phyloP scores from a whole-genome alignment of 441 rosid genomes.

The Euphorbia schlechtendalii region DNA sequence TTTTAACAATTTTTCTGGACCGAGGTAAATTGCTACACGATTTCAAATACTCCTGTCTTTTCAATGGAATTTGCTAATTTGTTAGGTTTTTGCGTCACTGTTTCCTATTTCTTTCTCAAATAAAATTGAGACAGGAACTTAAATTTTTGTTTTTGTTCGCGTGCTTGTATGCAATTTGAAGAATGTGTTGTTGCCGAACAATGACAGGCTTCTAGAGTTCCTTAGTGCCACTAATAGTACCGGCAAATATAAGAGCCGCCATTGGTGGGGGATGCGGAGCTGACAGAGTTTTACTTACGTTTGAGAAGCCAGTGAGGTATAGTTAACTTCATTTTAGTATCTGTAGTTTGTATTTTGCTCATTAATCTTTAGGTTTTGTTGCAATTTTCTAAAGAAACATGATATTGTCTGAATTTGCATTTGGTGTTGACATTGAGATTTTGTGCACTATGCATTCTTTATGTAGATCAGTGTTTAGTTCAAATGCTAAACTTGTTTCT shows the following conservation, averaged over 20 bases:
- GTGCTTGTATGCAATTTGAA: neutral
- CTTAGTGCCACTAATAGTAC: neutral
- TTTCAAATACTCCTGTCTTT: neutral
- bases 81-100: neutral
- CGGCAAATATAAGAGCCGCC: neutral
- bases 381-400: neutral
- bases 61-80: neutral
- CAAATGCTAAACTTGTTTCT: too few relatives aligned
- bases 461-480: neutral
- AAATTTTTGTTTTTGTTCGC: neutral
- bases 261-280: neutral
- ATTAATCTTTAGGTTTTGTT: neutral
- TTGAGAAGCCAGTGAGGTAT: neutral
- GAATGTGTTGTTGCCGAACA: neutral
- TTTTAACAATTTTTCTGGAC: neutral
- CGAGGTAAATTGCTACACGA: neutral
- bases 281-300: neutral
- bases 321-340: neutral
- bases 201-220: neutral
- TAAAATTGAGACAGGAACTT: neutral
- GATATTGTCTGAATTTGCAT: neutral
- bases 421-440: neutral
- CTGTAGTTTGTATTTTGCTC: neutral
- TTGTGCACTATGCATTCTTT: neutral
- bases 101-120: neutral